Conservation (phyloP, 768 basidiomycete species). For the Tylopilus rubrobrunneus region DNA sequence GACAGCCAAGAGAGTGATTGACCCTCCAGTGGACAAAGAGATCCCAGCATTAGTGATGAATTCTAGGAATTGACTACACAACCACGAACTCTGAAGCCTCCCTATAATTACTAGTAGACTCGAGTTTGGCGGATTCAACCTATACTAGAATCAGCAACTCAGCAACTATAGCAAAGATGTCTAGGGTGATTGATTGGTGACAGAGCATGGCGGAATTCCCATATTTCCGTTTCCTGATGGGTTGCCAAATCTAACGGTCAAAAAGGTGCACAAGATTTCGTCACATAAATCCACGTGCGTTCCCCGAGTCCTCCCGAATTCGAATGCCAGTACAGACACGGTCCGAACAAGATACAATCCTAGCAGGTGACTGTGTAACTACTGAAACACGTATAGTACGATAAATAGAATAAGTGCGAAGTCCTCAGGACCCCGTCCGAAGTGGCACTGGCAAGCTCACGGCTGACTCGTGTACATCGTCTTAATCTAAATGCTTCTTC, state of each 20-base stretch:
- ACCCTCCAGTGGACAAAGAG: slow-evolving; percentile 3
- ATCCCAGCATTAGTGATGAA: no score
- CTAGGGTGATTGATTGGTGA: no score
- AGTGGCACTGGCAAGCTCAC: not conserved
- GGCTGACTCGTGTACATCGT: slow-evolving; percentile 4
- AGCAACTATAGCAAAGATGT: no score
- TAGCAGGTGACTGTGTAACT: not conserved
- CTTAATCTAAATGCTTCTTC: not conserved
- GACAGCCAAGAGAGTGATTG: slow-evolving; percentile 4
- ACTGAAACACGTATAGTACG: slow-evolving; percentile 19
- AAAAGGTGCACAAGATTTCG: no score
- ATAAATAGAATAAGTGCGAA: slow-evolving; percentile 14
- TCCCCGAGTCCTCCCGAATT: not conserved
- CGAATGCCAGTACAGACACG: not conserved
- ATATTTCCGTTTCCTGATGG: no score
- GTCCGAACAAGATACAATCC: slow-evolving; percentile 5
- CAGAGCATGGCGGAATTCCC: no score
- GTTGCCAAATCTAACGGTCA: no score
- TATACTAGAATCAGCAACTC: no score
- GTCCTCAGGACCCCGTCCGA: slow-evolving; percentile 10
- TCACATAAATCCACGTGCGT: not conserved
- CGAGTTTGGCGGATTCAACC: no score
- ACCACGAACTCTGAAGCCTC: no score
- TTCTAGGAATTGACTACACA: no score
- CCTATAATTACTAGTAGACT: no score